A percentile compares a stretch with the other conserved stretches of the same genome.
Conservation (phyloP, 345 rosid species). For the Erysimum cheiranthoides region DNA sequence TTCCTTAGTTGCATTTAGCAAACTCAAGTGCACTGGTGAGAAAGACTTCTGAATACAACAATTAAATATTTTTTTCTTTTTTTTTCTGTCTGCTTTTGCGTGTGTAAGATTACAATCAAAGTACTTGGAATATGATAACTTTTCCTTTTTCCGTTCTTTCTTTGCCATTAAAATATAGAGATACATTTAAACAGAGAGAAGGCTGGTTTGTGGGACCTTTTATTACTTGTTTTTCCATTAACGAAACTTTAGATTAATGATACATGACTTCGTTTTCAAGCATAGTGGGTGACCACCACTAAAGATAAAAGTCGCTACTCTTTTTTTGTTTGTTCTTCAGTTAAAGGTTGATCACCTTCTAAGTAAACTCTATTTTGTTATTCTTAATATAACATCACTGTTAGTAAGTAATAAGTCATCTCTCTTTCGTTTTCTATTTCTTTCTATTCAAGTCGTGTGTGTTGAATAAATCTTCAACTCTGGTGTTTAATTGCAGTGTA, state of each 20-base stretch:
- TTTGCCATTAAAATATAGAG: conserved; percentile 14
- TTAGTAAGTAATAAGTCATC: conserved; percentile 32
- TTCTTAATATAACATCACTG: conserved; percentile 21
- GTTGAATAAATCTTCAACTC: neutral
- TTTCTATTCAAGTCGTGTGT: conserved; percentile 31
- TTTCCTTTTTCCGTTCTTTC: conserved; percentile 30
- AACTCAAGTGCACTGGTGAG: conserved; percentile 33
- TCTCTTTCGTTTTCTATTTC: conserved; percentile 33
- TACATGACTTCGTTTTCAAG: conserved; percentile 60
- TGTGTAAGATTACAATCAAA: conserved; percentile 41
- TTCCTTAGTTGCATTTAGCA: conserved; percentile 21
- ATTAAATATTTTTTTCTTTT: neutral
- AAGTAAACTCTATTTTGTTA: conserved; percentile 43
- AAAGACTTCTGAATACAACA: conserved; percentile 31
- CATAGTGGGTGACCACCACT: conserved; percentile 60
- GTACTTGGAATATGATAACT: conserved; percentile 43
- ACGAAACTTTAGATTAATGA: conserved; percentile 34
- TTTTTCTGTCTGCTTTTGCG: conserved; percentile 41
- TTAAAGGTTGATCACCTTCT: conserved; percentile 50
- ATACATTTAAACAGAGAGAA: conserved; percentile 21
- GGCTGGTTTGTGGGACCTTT: conserved; percentile 39
- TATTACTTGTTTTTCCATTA: conserved; percentile 31
- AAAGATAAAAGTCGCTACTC: conserved; percentile 35
- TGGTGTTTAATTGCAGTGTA: conserved; percentile 1
- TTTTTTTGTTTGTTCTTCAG: conserved; percentile 43